A percentile compares a stretch with the other conserved stretches of the same genome.
Evolutionary conservation across 2,329 filamentous ascomycete genomes (phyloP).

Genomic region (Aspergillus tubingensis): DNA sequence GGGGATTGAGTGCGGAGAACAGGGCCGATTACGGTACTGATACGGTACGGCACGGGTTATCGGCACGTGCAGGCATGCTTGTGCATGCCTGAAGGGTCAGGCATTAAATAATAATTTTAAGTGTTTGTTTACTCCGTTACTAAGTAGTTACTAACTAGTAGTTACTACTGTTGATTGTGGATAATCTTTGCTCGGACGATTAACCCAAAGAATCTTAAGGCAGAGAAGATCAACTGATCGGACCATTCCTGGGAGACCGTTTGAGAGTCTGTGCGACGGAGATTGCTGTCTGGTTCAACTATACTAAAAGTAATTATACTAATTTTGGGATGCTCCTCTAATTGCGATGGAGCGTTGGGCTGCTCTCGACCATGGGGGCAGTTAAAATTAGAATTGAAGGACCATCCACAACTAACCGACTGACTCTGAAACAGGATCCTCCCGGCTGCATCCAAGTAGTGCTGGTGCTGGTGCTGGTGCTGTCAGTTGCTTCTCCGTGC

Average conservation of each 20-base stretch:
- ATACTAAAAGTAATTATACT: not conserved
- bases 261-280: not conserved
- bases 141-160: too few relatives aligned
- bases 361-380: not conserved
- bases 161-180: not conserved
- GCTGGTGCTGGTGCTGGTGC: not conserved
- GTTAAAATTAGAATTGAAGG: constrained; percentile 5
- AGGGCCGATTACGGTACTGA: not conserved
- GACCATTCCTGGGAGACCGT: too few relatives aligned
- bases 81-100: not conserved
- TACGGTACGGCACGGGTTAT: constrained; percentile 1
- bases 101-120: not conserved
- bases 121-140: not conserved
- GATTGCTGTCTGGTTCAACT: not conserved
- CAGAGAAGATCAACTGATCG: too few relatives aligned
- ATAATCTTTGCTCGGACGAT: not conserved
- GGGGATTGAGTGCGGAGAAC: not conserved
- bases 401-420: not conserved
- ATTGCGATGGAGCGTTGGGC: constrained; percentile 4
- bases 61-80: not conserved
- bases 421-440: constrained; percentile 7
- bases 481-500: constrained; percentile 3
- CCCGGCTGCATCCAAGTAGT: not conserved
- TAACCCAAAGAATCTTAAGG: not conserved
- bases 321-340: not conserved